phyloP scores from a whole-genome alignment of 108 stramenopile genomes.

The Nitzschia palea region DNA sequence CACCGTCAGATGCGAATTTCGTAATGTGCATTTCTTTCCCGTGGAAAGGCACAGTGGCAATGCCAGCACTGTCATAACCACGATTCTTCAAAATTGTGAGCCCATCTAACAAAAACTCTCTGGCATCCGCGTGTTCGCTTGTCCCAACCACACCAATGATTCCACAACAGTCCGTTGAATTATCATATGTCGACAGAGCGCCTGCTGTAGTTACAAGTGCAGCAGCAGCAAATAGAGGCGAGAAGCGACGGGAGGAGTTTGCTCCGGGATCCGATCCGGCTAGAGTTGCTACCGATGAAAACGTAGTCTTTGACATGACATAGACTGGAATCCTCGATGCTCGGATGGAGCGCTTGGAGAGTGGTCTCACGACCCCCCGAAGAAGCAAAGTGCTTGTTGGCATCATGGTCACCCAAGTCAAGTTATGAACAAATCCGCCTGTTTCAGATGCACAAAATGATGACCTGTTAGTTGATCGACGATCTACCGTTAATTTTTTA shows the following conservation, averaged over 20 bases:
- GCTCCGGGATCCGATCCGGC: neutral
- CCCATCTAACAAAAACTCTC: slow-evolving; percentile 88
- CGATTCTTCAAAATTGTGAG: slow-evolving; percentile 96
- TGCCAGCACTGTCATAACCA: slow-evolving; percentile 98
- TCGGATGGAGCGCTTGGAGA: neutral
- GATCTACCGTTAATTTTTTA: no score
- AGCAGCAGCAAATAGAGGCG: slow-evolving; percentile 27
- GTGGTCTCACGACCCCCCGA: neutral
- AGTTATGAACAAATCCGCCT: no score
- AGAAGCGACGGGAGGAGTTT: neutral
- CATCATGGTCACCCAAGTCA: neutral
- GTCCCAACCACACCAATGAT: slow-evolving; percentile 48
- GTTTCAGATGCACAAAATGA: no score
- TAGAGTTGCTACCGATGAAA: slow-evolving; percentile 7
- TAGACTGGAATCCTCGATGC: neutral
- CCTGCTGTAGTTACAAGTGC: slow-evolving; percentile 54
- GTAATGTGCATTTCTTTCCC: slow-evolving; percentile 62
- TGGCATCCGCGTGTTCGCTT: slow-evolving; percentile 30
- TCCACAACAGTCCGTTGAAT: slow-evolving; percentile 47
- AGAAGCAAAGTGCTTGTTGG: neutral
- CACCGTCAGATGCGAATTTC: slow-evolving; percentile 93
- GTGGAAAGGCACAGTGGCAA: slow-evolving; percentile 79
- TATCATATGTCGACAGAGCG: neutral
- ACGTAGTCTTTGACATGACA: neutral
- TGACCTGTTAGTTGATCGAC: no score